Evolutionary conservation across 306 rosid species (phyloP).

Genomic region (Coriaria nepalensis): DNA sequence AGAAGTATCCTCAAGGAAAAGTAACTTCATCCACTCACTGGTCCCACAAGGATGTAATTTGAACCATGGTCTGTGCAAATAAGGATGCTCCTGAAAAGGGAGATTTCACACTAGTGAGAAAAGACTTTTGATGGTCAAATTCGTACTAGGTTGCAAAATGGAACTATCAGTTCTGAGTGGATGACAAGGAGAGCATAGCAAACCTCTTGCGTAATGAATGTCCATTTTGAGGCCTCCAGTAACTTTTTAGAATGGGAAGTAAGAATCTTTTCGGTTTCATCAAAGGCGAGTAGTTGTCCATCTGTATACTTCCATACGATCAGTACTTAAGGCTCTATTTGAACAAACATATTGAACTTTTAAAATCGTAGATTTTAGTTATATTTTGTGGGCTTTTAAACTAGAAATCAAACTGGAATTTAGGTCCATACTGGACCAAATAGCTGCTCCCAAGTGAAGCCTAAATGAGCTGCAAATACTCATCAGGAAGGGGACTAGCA

Average conservation of each 20-base stretch:
- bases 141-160: too few species aligned
- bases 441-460: too few species aligned
- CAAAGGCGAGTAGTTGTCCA: slow-evolving; percentile 42
- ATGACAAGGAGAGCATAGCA: slow-evolving; percentile 5
- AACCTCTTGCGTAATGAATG: slow-evolving; percentile 75
- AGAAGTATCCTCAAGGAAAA: slow-evolving; percentile 24
- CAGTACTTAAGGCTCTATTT: too few species aligned
- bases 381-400: too few species aligned
- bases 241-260: slow-evolving; percentile 46
- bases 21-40: slow-evolving; percentile 81
- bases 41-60: slow-evolving; percentile 92
- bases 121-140: too few species aligned
- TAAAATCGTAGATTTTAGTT: too few species aligned
- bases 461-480: neutral
- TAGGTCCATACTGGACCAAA: too few species aligned
- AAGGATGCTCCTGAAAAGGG: slow-evolving; percentile 68
- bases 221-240: slow-evolving; percentile 67
- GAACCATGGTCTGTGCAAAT: slow-evolving; percentile 76
- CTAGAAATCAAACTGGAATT: too few species aligned
- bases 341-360: too few species aligned
- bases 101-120: neutral
- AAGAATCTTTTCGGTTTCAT: slow-evolving; percentile 50
- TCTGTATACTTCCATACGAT: slow-evolving; percentile 25
- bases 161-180: neutral
- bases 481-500: too few species aligned